Evolutionary conservation across 768 basidiomycete genomes (phyloP), one percentile per base, ranked within the genome.

Genomic region (Suillus lakei): DNA sequence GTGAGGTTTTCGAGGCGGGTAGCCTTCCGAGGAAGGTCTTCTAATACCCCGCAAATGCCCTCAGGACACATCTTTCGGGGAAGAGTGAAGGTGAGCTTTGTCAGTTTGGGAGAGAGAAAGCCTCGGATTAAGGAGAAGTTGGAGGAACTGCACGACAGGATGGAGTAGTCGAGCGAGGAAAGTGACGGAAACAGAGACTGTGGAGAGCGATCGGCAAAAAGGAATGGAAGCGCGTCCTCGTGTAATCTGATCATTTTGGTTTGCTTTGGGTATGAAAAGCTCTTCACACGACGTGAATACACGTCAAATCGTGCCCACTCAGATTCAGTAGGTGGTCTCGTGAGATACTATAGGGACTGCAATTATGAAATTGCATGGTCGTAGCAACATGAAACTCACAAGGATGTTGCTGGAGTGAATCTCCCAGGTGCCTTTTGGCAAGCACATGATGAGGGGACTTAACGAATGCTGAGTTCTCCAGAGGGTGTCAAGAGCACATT

Each of bases 391-490:
- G 18, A 39, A 16, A 70, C 75, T 66, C 56, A 78, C 76, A 39
- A 76, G 66, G 5, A 41, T 55, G 63, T 69, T 74, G 18, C 64
- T 59, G 34, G 65, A 60, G 43, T 64, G 67, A 10, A 63, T 67
- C 18, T 72, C 65, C 75, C 76, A 77, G 3, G 70, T 28, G 56
- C 72, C 66, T n/a, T 61, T 10, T 13, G 76, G 72, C 6, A 77
- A 55, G 26, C 73, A 76, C 73, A 74, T 73, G 60, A 75, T 55
- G 13, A 76, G 69, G 0, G 76, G 75, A 28, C 67, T 66, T 9
- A 76, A 66, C 7, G 76, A 74, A 61, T 73, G 72, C 53, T 77
- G 76, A 2, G 69, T 75, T 51, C 28, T 60, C 76, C 76, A 76
- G 41, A 76, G 76, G 36, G 75, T 64, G 51, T 76, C 76, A 28